A percentile compares a stretch with the other conserved stretches of the same genome.
Evolutionary conservation across 2,329 filamentous ascomycete species (phyloP).

Genomic region (Domatiomyces globalis): DNA sequence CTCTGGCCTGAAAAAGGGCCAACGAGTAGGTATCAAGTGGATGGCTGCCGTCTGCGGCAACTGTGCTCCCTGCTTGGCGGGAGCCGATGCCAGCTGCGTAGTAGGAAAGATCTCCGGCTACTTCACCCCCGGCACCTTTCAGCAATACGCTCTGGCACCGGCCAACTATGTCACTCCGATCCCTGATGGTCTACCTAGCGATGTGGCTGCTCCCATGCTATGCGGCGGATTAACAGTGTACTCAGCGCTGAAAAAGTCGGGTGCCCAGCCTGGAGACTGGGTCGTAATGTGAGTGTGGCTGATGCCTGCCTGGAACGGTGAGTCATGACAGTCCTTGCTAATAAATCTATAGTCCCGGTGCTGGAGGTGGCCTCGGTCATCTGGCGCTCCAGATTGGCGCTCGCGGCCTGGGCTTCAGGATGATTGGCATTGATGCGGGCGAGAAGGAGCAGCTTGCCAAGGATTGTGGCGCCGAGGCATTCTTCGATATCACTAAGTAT

Average conservation of each 20-base stretch:
- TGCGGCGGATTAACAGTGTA: slow-evolving; percentile 56
- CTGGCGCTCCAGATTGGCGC: slow-evolving; percentile 47
- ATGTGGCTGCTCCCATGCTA: slow-evolving; percentile 50
- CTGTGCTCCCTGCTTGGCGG: slow-evolving; percentile 40
- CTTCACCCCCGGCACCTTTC: slow-evolving; percentile 57
- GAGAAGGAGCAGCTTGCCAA: slow-evolving; percentile 46
- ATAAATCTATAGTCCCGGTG: slow-evolving; percentile 41
- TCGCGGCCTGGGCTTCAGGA: slow-evolving; percentile 47
- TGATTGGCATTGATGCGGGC: slow-evolving; percentile 52
- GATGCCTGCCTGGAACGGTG: slow-evolving; percentile 29
- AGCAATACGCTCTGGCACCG: slow-evolving; percentile 51
- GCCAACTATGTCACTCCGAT: slow-evolving; percentile 58
- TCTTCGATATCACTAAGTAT: slow-evolving; percentile 46
- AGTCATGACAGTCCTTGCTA: slow-evolving; percentile 35
- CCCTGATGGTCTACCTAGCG: slow-evolving; percentile 45
- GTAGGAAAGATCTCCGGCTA: slow-evolving; percentile 50
- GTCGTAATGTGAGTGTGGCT: slow-evolving; percentile 34
- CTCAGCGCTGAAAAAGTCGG: slow-evolving; percentile 47
- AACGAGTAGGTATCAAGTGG: slow-evolving; percentile 60
- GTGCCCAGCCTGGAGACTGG: slow-evolving; percentile 45
- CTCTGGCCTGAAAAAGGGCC: slow-evolving; percentile 47
- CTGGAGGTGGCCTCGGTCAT: slow-evolving; percentile 52
- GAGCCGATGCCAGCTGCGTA: slow-evolving; percentile 41
- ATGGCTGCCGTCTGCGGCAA: slow-evolving; percentile 43
- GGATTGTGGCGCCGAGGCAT: slow-evolving; percentile 50